Percentiles rank a stretch among this genome's conserved stretches.
These are phyloP conservation scores for Gossypium turneri DNA, from an alignment of 345 rosid species.

Conservation along the genomic window DNA sequence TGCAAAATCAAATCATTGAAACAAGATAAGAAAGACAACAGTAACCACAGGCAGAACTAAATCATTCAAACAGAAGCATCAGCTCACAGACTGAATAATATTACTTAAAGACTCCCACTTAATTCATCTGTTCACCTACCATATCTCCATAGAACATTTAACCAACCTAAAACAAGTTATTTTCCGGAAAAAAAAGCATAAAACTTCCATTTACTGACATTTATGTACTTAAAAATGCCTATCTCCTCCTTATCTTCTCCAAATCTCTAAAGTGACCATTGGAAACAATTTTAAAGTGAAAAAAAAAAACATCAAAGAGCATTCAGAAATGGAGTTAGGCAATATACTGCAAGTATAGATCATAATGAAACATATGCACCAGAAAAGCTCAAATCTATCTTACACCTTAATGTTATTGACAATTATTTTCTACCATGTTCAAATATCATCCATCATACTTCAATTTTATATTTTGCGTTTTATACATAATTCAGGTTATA, in stretches of 20 bases:
- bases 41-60: background rate
- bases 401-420: background rate
- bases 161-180: background rate
- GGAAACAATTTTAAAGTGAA: background rate
- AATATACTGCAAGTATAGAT: background rate
- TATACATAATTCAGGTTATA: background rate
- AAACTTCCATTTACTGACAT: background rate
- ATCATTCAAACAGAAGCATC: background rate
- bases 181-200: background rate
- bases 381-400: background rate
- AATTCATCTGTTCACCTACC: background rate
- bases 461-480: background rate
- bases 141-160: background rate
- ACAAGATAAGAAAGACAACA: slow-evolving; percentile 4
- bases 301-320: background rate
- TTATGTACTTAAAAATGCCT: background rate
- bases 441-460: background rate
- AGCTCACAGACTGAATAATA: background rate
- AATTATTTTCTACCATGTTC: background rate
- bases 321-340: background rate
- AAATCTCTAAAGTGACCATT: background rate
- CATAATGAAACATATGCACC: background rate
- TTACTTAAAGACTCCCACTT: background rate
- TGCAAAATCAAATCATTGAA: slow-evolving; percentile 12
- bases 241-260: background rate